These are phyloP conservation scores for Sambucus nigra DNA, from an alignment of 129 eudicot genomes.

Conservation along the genomic window DNA sequence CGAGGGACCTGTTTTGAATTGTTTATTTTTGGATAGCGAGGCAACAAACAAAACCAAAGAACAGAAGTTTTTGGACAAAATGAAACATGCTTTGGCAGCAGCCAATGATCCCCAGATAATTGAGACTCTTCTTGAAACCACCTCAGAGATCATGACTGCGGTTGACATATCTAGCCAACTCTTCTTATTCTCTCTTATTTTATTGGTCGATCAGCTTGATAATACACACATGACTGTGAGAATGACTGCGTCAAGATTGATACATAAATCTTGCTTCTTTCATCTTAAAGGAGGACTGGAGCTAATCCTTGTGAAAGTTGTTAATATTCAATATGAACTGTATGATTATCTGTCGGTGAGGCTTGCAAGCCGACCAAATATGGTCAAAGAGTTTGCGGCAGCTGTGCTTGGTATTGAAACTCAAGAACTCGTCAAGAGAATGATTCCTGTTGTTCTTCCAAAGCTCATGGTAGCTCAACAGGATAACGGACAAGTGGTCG, in stretches of 20 bases:
- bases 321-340: slow-evolving; percentile 48
- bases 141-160: slow-evolving; percentile 64
- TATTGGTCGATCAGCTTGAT: slow-evolving; percentile 84
- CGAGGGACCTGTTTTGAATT: slow-evolving; percentile 44
- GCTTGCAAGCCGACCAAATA: slow-evolving; percentile 51
- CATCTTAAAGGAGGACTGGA: slow-evolving; percentile 74
- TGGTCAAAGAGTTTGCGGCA: slow-evolving; percentile 86
- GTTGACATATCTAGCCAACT: slow-evolving; percentile 55
- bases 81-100: slow-evolving; percentile 57
- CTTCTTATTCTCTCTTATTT: slow-evolving; percentile 59
- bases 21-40: slow-evolving; percentile 42
- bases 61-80: slow-evolving; percentile 57
- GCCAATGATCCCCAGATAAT: slow-evolving; percentile 66
- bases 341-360: slow-evolving; percentile 60
- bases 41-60: slow-evolving; percentile 30
- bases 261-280: slow-evolving; percentile 53
- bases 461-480: slow-evolving; percentile 67
- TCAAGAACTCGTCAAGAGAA: slow-evolving; percentile 58
- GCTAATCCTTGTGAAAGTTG: slow-evolving; percentile 43
- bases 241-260: slow-evolving; percentile 57
- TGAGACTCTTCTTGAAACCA: slow-evolving; percentile 76
- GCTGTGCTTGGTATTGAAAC: slow-evolving; percentile 63
- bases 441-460: slow-evolving; percentile 91
- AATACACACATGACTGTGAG: slow-evolving; percentile 57
- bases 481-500: slow-evolving; percentile 48